Base-by-base conservation (phyloP, 129 eudicot genomes). In the Pulicaria dysenterica region DNA sequence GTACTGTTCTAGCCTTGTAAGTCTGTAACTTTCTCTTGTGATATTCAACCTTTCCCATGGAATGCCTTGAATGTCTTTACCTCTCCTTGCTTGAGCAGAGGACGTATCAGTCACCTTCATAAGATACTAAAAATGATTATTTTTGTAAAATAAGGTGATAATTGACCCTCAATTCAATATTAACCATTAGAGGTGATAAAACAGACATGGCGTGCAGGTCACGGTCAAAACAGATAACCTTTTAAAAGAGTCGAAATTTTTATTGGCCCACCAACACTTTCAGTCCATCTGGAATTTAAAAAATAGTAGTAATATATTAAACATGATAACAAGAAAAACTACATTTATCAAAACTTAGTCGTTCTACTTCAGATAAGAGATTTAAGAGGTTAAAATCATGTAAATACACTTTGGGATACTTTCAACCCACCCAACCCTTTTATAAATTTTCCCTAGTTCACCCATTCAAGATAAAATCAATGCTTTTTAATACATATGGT, bases 21-120 rank as follows among this genome's bases (percentile, higher is more conserved):
- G 77, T 73, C 98, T 76, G 73, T 92, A 92, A 43, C 85, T 87
- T 63, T 89, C 83, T 68, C 98, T 83, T 5, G 96, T 89, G 39
- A 92, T 82, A 73, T 83, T 89, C 64, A 92, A 58, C 69, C 94
- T 80, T 41, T 89, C 92, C 98, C 98, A 92, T 1, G 96, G 96
- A 63, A 92, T 87, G 2, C 97, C 96, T 70, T 92, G 97, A 69
- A 92, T 86, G 75, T 92, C 97, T 78, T 86, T 92, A 36, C 98
- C 98, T 82, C 75, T 82, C 64, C 96, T 85, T 44, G 98, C 96
- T 85, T 87, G 91, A 56, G 87, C 79, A 49, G 95, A 81, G 5
- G 96, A 85, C 8, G 96, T 92, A 82, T 92, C 98, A 3, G 92
- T 87, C 80, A 85, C 89, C 83, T 85, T 82, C 59, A 68, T 65